Evolutionary conservation across 2,329 filamentous ascomycete species (phyloP).

Genomic region (Bipolaris bicolor): DNA sequence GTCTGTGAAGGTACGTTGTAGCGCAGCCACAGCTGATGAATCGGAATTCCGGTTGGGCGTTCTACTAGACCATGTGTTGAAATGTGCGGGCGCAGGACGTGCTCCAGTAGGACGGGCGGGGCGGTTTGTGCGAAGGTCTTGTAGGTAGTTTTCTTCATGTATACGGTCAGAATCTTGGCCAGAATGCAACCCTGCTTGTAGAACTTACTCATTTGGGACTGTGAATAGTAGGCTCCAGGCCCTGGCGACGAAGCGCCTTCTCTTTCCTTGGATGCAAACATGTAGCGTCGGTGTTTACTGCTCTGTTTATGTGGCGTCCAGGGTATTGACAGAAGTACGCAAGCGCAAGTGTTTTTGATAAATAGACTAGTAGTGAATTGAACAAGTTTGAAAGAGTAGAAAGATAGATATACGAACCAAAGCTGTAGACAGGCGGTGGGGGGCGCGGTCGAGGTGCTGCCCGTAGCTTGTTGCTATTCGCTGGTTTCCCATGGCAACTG

Average conservation of each 20-base stretch:
- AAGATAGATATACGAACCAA: slow-evolving; percentile 16
- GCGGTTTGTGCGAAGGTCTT: slow-evolving; percentile 72
- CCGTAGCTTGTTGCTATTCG: slow-evolving; percentile 35
- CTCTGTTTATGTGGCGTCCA: slow-evolving; percentile 23
- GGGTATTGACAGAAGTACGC: neutral
- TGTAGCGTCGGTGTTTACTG: slow-evolving; percentile 23
- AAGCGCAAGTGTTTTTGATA: neutral
- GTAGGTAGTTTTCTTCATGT: slow-evolving; percentile 69
- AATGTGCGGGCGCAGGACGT: slow-evolving; percentile 65
- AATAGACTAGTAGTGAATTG: neutral
- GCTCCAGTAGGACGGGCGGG: slow-evolving; percentile 73
- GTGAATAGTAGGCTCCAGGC: slow-evolving; percentile 45
- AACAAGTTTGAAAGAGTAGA: slow-evolving; percentile 8
- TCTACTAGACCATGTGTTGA: slow-evolving; percentile 47
- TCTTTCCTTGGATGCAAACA: slow-evolving; percentile 44
- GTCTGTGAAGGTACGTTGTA: slow-evolving; percentile 36
- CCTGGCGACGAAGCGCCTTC: slow-evolving; percentile 46
- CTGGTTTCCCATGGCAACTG: slow-evolving; percentile 33
- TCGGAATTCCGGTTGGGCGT: slow-evolving; percentile 30
- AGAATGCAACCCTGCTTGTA: slow-evolving; percentile 10
- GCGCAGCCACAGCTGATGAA: slow-evolving; percentile 33
- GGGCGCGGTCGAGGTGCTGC: slow-evolving; percentile 32
- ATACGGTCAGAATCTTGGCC: slow-evolving; percentile 24
- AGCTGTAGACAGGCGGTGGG: slow-evolving; percentile 38
- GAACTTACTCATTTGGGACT: slow-evolving; percentile 50